Base-by-base conservation (phyloP, 1,139 yeast species). In the Saccharomyces hybrid region DNA sequence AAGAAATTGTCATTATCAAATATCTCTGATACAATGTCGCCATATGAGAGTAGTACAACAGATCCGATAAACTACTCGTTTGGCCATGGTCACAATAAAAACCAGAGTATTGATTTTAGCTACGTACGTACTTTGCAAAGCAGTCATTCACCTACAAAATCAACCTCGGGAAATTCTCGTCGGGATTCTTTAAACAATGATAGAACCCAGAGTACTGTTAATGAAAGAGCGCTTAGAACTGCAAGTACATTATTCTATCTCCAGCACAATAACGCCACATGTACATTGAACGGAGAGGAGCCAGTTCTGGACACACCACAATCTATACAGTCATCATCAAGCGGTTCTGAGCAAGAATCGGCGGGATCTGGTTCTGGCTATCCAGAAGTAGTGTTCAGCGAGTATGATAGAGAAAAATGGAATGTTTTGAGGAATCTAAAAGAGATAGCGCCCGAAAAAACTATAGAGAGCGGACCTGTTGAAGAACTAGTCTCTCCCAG, bases 391-490 rank as follows among this genome's bases (percentile, higher is more conserved):
- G 60, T 64, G 2, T 60, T 62, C 49, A 61, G 70, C 50, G 67
- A 67, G 52, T 67, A 67, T 49, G 70, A 67, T 47, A 60, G 65
- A 50, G 70, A 67, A 49, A 63, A 64, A 52, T 65, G 69, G 70
- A 60, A 62, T 46, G 58, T 65, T 6, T 54, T 66, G 31, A 58
- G 58, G 16, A 60, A 56, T 41, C 56, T 58, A 19, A 49, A 55
- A 32, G 46, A 55, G n/a, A 52, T 58, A n/a, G 57, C 57, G 47
- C 26, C 44, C 25, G 44, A 38, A 19, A 9, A 13, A 38, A 38
- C 44, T 38, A 19, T 38, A 19, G 26, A 9, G 44, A 38, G 44
- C 25, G 13, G 44, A 13, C 44, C 25, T 5, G 6, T 38, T 38
- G 5, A 38, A 16, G 16, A 38, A 38, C 25, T 19, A 3, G 13